phyloP scores from a whole-genome alignment of 2,329 filamentous ascomycete genomes.

The Triangularia verruculosa region DNA sequence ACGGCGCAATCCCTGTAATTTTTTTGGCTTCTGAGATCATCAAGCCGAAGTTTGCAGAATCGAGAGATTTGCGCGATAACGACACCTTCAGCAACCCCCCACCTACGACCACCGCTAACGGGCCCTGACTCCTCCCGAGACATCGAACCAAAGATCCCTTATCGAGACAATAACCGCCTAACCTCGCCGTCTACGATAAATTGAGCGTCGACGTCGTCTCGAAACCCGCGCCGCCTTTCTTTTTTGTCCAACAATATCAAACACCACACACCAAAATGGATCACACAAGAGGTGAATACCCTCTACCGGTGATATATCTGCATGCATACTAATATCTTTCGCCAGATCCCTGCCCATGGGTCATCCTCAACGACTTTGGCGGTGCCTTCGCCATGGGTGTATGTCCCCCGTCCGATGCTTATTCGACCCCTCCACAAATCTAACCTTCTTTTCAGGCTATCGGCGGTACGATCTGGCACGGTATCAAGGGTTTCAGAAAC shows the following conservation, averaged over 20 bases:
- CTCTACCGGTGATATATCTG: neutral
- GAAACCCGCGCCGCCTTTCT: neutral
- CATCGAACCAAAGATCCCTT: neutral
- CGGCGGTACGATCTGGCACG: slow-evolving; percentile 88
- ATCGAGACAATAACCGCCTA: neutral
- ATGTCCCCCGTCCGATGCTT: slow-evolving; percentile 41
- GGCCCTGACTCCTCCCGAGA: neutral
- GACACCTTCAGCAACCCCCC: slow-evolving; percentile 4
- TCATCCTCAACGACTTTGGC: slow-evolving; percentile 94
- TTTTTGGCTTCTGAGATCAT: slow-evolving; percentile 24
- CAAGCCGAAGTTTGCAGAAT: slow-evolving; percentile 15
- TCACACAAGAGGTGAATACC: slow-evolving; percentile 65
- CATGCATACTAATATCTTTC: neutral
- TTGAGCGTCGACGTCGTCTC: neutral
- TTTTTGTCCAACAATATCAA: neutral
- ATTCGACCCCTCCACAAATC: neutral
- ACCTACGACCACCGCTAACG: slow-evolving; percentile 11
- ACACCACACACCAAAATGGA: slow-evolving; percentile 59
- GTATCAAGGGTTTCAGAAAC: slow-evolving; percentile 91
- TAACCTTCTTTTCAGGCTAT: slow-evolving; percentile 53
- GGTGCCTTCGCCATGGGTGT: slow-evolving; percentile 97
- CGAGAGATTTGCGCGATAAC: slow-evolving; percentile 13
- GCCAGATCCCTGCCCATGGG: slow-evolving; percentile 87
- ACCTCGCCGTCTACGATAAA: neutral
- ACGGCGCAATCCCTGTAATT: slow-evolving; percentile 8